These are phyloP conservation scores for Puccinia polysora DNA, from an alignment of 1,284 basidiomycete species.

Conservation along the genomic window DNA sequence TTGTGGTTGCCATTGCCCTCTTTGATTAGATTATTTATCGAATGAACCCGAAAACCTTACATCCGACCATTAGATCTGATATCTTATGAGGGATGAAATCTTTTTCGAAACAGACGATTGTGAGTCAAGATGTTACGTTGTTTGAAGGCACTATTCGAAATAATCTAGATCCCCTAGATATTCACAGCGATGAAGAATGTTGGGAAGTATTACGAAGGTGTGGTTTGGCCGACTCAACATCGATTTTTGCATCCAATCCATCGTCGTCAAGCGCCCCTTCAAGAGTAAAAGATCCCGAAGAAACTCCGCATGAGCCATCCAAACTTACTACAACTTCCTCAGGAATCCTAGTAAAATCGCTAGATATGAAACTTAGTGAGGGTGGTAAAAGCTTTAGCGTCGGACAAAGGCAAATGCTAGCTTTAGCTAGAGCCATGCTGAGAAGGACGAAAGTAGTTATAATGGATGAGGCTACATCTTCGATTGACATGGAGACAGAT, in stretches of 20 bases:
- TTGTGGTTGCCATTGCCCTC: no score
- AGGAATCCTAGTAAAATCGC: slow-evolving; percentile 1
- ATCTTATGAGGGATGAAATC: background rate
- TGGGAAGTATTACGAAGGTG: slow-evolving; percentile 44
- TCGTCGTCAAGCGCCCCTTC: background rate
- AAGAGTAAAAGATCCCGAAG: background rate
- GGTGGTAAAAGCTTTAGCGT: slow-evolving; percentile 51
- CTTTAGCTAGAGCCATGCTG: slow-evolving; percentile 51
- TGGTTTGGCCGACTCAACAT: slow-evolving; percentile 44
- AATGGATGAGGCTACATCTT: slow-evolving; percentile 53
- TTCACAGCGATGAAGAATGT: slow-evolving; percentile 47
- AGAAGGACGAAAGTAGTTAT: slow-evolving; percentile 49
- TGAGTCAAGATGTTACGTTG: slow-evolving; percentile 49
- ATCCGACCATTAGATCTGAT: no score
- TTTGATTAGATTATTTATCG: no score
- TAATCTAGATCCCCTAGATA: slow-evolving; percentile 50
- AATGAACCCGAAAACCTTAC: no score
- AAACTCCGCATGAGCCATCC: background rate
- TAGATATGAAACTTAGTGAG: slow-evolving; percentile 45
- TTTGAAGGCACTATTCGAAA: slow-evolving; percentile 49
- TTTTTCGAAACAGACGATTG: slow-evolving; percentile 44
- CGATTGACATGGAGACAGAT: slow-evolving; percentile 47
- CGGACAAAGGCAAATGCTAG: slow-evolving; percentile 51
- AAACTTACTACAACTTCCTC: background rate
- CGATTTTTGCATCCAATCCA: slow-evolving; percentile 27